These are phyloP conservation scores for Fusarium bactridioides DNA, from an alignment of 2,329 filamentous ascomycete genomes.

Conservation along the genomic window DNA sequence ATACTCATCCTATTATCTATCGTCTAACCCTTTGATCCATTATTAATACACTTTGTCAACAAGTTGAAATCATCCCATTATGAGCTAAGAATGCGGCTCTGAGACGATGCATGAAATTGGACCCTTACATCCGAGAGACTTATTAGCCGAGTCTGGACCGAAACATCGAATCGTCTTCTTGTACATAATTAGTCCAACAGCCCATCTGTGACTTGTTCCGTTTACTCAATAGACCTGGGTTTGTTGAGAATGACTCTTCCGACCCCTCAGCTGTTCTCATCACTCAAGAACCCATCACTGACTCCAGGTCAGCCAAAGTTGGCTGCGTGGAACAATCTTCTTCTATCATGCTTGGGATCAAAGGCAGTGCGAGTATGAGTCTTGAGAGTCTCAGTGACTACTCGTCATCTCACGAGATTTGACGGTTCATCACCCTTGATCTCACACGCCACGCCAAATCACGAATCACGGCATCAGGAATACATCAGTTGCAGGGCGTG, in stretches of 20 bases:
- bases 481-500: background rate
- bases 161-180: constrained; percentile 27
- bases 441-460: background rate
- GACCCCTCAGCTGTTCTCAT: background rate
- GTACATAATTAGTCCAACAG: background rate
- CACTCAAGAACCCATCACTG: background rate
- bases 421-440: background rate
- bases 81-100: background rate
- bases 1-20: background rate
- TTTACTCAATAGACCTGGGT: background rate
- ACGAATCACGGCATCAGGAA: background rate
- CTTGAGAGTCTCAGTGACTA: background rate
- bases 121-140: constrained; percentile 36
- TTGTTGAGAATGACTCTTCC: background rate
- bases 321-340: background rate
- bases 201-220: constrained; percentile 3
- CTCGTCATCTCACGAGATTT: background rate
- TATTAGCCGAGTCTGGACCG: constrained; percentile 41
- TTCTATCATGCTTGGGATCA: too few species aligned
- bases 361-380: too few species aligned
- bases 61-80: background rate
- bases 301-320: background rate
- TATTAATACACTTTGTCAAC: background rate
- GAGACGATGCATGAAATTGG: constrained; percentile 5
- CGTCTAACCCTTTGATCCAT: too few species aligned